phyloP scores from a whole-genome alignment of 1,284 basidiomycete species.

The Ganoderma sp. region DNA sequence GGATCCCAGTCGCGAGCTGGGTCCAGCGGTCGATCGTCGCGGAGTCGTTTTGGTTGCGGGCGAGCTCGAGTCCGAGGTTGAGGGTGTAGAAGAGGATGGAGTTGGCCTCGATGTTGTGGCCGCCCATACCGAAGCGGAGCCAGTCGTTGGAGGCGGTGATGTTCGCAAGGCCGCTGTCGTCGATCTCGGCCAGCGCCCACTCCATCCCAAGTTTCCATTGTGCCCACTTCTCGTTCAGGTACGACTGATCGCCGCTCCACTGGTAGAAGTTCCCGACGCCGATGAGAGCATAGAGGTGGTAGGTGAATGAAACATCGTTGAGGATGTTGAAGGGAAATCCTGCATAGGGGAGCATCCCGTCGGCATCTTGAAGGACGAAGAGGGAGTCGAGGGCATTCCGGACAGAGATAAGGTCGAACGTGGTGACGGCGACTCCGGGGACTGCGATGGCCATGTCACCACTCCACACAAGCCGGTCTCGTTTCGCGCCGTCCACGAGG shows the following conservation, averaged over 20 bases:
- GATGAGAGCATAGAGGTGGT: conserved; percentile 30
- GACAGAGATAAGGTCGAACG: conserved; percentile 27
- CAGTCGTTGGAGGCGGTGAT: conserved; percentile 24
- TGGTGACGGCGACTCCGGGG: conserved; percentile 29
- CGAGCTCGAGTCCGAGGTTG: conserved; percentile 24
- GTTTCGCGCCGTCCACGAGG: conserved; percentile 27
- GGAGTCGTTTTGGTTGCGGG: conserved; percentile 17
- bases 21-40: conserved; percentile 18
- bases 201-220: conserved; percentile 26
- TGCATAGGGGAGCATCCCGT: conserved; percentile 24
- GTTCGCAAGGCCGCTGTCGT: conserved; percentile 27
- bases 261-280: conserved; percentile 32
- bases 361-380: conserved; percentile 21
- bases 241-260: conserved; percentile 29
- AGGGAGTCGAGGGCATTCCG: conserved; percentile 30
- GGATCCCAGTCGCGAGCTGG: conserved; percentile 21
- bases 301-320: conserved; percentile 26
- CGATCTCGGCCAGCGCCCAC: conserved; percentile 28
- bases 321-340: conserved; percentile 25
- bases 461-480: conserved; percentile 31
- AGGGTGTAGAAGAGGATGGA: conserved; percentile 31
- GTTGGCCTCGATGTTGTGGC: conserved; percentile 33
- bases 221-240: conserved; percentile 23
- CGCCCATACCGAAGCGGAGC: conserved; percentile 32
- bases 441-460: conserved; percentile 30